A percentile compares a stretch with the other conserved stretches of the same genome.
Evolutionary conservation across 805 yeast genomes (phyloP).

Genomic region (Schwanniomyces polymorphus): DNA sequence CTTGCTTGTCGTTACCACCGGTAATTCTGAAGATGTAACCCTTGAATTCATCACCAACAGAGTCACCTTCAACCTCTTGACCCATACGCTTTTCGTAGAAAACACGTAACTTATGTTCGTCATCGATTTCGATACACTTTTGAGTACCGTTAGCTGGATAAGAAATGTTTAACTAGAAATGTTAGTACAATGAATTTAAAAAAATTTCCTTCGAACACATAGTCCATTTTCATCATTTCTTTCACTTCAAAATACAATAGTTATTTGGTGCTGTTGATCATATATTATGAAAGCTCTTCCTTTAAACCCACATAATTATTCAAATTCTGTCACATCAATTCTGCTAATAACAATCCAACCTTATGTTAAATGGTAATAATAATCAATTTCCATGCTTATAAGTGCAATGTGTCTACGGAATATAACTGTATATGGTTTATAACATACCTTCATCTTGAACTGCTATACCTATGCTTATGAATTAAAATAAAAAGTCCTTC

Average conservation of each 20-base stretch:
- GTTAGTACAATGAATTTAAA: conserved; percentile 2
- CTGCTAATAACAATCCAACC: too few species aligned
- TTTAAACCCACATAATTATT: background rate
- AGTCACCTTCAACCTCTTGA: conserved; percentile 99
- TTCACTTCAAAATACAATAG: background rate
- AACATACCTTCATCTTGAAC: conserved; percentile 48
- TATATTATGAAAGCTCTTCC: background rate
- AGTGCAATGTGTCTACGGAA: background rate
- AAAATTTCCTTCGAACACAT: background rate
- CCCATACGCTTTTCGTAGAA: conserved; percentile 99
- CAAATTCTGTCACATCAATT: background rate
- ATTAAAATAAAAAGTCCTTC: conserved; percentile 6
- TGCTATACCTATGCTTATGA: conserved; percentile 28
- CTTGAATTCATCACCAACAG: conserved; percentile 98
- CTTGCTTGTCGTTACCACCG: conserved; percentile 99
- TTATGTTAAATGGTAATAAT: too few species aligned
- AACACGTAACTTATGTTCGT: conserved; percentile 97
- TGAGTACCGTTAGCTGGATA: conserved; percentile 99
- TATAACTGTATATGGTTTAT: background rate
- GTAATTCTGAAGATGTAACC: conserved; percentile 98
- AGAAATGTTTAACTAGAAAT: conserved; percentile 88
- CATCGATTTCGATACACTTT: conserved; percentile 96
- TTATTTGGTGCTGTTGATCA: background rate
- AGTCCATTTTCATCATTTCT: background rate
- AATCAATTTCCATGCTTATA: too few species aligned